Conservation (phyloP, 2,329 filamentous ascomycete species). For the Alternaria sp. region DNA sequence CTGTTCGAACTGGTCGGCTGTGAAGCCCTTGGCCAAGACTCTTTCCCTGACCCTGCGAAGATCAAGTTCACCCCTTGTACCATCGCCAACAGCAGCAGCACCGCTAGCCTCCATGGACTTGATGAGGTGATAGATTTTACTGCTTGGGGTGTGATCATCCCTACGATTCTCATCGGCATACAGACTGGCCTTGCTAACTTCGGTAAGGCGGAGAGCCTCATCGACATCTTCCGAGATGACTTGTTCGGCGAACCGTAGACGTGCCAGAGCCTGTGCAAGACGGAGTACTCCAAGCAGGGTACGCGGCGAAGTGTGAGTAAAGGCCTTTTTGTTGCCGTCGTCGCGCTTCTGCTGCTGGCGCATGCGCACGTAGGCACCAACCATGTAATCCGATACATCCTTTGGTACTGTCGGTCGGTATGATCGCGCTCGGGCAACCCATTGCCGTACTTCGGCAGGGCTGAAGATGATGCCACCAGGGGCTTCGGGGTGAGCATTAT, state of each 20-base stretch:
- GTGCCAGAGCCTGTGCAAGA: conserved; percentile 90
- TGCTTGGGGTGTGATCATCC: conserved; percentile 79
- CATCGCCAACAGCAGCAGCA: conserved; percentile 79
- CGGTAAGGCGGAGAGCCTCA: conserved; percentile 87
- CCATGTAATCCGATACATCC: conserved; percentile 91
- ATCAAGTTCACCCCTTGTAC: conserved; percentile 76
- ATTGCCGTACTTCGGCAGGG: conserved; percentile 92
- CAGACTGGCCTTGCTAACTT: conserved; percentile 91
- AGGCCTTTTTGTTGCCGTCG: conserved; percentile 89
- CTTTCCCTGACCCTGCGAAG: conserved; percentile 88
- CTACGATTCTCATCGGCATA: conserved; percentile 69
- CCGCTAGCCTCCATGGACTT: conserved; percentile 86
- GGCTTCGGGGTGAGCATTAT: conserved; percentile 85
- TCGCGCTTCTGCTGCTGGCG: conserved; percentile 90
- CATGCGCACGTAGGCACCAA: conserved; percentile 94
- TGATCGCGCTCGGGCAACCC: conserved; percentile 89
- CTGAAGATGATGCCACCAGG: conserved; percentile 78
- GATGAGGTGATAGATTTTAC: conserved; percentile 94
- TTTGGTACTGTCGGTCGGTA: conserved; percentile 88
- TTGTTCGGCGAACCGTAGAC: conserved; percentile 83
- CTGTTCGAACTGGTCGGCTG: conserved; percentile 86
- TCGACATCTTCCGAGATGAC: conserved; percentile 95
- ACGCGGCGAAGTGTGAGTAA: conserved; percentile 91
- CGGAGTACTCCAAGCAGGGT: conserved; percentile 92
- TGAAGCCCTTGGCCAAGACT: conserved; percentile 96